These are phyloP conservation scores for Penicillium aurantiogriseum DNA, from an alignment of 2,329 filamentous ascomycete species.

Conservation along the genomic window DNA sequence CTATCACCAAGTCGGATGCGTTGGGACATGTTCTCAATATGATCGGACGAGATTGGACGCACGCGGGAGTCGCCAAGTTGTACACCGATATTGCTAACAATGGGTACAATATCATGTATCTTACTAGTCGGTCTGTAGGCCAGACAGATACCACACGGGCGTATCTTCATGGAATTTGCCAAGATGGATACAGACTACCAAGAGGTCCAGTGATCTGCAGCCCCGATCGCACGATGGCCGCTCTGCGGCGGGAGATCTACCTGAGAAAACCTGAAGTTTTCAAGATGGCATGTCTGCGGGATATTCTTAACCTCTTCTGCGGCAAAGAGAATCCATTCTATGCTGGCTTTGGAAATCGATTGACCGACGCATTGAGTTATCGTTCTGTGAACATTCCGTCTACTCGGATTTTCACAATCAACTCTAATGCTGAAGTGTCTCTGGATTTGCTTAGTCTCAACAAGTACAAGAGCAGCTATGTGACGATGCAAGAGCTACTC, in stretches of 20 bases:
- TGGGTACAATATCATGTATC: slow-evolving; percentile 98
- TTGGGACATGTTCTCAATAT: slow-evolving; percentile 92
- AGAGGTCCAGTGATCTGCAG: slow-evolving; percentile 92
- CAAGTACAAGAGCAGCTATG: slow-evolving; percentile 94
- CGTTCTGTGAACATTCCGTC: slow-evolving; percentile 93
- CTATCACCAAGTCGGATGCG: slow-evolving; percentile 96
- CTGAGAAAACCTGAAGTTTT: slow-evolving; percentile 96
- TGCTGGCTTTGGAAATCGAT: slow-evolving; percentile 91
- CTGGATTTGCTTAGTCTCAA: slow-evolving; percentile 87
- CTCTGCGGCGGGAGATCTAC: slow-evolving; percentile 87
- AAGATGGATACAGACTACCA: slow-evolving; percentile 82
- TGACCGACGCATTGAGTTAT: slow-evolving; percentile 95
- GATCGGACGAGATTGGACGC: slow-evolving; percentile 97
- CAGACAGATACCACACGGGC: slow-evolving; percentile 87
- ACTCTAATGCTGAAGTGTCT: slow-evolving; percentile 93
- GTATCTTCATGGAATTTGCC: slow-evolving; percentile 84
- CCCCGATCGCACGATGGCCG: slow-evolving; percentile 91
- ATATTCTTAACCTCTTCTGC: slow-evolving; percentile 86
- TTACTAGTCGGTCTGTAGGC: slow-evolving; percentile 90
- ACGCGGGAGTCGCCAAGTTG: slow-evolving; percentile 91
- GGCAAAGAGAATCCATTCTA: slow-evolving; percentile 81
- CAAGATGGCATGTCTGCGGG: slow-evolving; percentile 97
- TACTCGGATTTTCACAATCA: slow-evolving; percentile 96
- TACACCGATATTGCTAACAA: slow-evolving; percentile 95
- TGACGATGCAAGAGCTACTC: slow-evolving; percentile 94